phyloP scores from a whole-genome alignment of 1,284 basidiomycete genomes.

The Sporisorium scitamineum region DNA sequence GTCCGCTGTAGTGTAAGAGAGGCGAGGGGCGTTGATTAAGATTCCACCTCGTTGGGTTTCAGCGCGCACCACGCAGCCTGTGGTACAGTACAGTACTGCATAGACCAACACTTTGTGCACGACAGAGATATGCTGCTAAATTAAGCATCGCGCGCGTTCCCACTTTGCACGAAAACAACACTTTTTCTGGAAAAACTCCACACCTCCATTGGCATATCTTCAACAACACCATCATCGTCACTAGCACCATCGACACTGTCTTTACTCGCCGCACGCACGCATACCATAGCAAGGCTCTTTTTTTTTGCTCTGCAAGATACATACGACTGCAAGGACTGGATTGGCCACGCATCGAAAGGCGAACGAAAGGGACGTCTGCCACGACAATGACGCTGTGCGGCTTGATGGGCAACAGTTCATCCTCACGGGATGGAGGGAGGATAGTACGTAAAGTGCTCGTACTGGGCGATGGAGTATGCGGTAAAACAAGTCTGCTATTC shows the following conservation, averaged over 20 bases:
- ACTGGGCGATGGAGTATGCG: constrained; percentile 74
- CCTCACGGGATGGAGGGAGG: background rate
- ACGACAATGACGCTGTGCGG: constrained; percentile 38
- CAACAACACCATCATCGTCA: background rate
- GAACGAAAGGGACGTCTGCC: too few relatives aligned
- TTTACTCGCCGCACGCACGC: background rate
- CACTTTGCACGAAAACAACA: constrained; percentile 9
- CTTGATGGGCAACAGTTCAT: background rate
- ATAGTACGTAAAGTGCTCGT: constrained; percentile 82
- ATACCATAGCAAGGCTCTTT: background rate
- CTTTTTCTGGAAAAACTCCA: background rate
- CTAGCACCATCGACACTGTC: background rate
- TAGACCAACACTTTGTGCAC: constrained; percentile 8
- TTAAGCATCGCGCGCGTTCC: constrained; percentile 8
- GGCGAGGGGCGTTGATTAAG: background rate
- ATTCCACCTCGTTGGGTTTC: too few relatives aligned
- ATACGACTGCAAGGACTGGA: too few relatives aligned
- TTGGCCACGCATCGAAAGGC: background rate
- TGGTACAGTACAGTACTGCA: too few relatives aligned
- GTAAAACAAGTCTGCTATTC: constrained; percentile 48
- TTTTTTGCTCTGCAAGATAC: too few relatives aligned
- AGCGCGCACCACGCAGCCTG: too few relatives aligned
- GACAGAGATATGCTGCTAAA: background rate
- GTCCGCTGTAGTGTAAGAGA: background rate
- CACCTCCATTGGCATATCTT: background rate